Base-by-base conservation (phyloP, 768 basidiomycete genomes). In the Galerina sulciceps region DNA sequence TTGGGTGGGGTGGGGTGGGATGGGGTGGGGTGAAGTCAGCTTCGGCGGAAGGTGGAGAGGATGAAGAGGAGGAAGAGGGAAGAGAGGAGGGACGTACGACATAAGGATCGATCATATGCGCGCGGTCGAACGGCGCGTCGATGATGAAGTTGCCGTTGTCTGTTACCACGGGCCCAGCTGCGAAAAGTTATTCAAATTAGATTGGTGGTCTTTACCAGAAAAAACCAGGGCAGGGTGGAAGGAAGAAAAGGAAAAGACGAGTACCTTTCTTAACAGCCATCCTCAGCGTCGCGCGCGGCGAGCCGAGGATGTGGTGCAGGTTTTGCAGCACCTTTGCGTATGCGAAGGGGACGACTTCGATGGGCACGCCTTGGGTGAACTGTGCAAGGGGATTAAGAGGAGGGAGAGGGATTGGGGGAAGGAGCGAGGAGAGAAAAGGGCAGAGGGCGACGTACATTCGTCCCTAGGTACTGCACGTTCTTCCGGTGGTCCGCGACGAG, bases 91-190 rank as follows among this genome's bases (percentile, higher is more conserved):
- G 20, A 67, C 74, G 59, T 37, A 94, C 91, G 58, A 75, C 75
- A 42, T 76, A 77, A 1, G 94, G 92, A 35, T 91, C 79, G 63
- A 75, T 69, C 82, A 96, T 88, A 66, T 80, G 69, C 37, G 87
- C 84, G 55, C 77, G 80, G 13, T 84, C 77, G 75, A 98, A 99
- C 1, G 94, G 93, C 14, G 97, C 97, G 68, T 99, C 97, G 63
- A 99, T 96, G 64, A 98, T 83, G 72, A 99, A 99, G 76, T 97
- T 98, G 18, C 94, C 93, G 65, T 99, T 99, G 73, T 99, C 97
- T 4, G 93, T 85, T 15, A 99, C 96, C 41, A 99, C 93, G 10
- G 96, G 97, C 9, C 97, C 96, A 45, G 96, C 96, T 83, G 67
- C 18, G 4, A 47, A 54, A 59, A 42, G 45, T 31, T 6, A 34